Percentiles rank a stretch among this genome's conserved stretches.
Evolutionary conservation across 1,284 basidiomycete species (phyloP).

Genomic region (Blastosporella zonata): DNA sequence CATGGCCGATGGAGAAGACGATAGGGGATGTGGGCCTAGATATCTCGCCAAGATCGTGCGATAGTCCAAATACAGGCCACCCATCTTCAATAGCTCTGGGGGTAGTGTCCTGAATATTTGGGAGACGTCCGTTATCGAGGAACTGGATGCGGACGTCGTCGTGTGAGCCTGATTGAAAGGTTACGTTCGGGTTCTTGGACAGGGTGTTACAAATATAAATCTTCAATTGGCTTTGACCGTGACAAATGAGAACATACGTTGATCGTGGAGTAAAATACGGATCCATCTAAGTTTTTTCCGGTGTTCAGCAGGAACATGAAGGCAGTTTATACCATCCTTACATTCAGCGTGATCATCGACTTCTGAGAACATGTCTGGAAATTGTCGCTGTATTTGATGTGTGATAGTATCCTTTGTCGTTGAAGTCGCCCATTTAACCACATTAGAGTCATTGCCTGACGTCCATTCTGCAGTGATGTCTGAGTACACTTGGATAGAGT

Average conservation of each 20-base stretch:
- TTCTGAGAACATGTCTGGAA: conserved; percentile 48
- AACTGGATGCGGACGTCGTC: conserved; percentile 53
- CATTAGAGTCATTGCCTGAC: conserved; percentile 50
- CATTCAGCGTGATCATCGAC: conserved; percentile 58
- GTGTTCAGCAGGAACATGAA: not conserved
- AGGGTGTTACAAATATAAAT: conserved; percentile 12
- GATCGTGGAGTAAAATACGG: conserved; percentile 54
- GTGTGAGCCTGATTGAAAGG: conserved; percentile 62
- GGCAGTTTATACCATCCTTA: conserved; percentile 26
- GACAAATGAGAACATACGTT: conserved; percentile 34
- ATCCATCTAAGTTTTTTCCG: conserved; percentile 46
- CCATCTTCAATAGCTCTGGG: conserved; percentile 58
- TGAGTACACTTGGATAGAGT: conserved; percentile 58
- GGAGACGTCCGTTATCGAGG: conserved; percentile 51
- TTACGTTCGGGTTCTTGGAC: conserved; percentile 39
- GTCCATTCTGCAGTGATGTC: conserved; percentile 69
- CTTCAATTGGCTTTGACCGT: not conserved
- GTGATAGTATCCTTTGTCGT: conserved; percentile 41
- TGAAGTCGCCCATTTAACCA: conserved; percentile 52
- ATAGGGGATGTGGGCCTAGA: conserved; percentile 36
- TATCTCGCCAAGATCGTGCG: conserved; percentile 52
- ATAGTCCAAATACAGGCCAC: conserved; percentile 66
- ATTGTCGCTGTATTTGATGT: conserved; percentile 54
- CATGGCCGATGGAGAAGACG: conserved; percentile 55
- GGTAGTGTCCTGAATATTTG: conserved; percentile 53